phyloP scores from a whole-genome alignment of 192 early-diverging fungal species.

The Linnemannia hyalina region DNA sequence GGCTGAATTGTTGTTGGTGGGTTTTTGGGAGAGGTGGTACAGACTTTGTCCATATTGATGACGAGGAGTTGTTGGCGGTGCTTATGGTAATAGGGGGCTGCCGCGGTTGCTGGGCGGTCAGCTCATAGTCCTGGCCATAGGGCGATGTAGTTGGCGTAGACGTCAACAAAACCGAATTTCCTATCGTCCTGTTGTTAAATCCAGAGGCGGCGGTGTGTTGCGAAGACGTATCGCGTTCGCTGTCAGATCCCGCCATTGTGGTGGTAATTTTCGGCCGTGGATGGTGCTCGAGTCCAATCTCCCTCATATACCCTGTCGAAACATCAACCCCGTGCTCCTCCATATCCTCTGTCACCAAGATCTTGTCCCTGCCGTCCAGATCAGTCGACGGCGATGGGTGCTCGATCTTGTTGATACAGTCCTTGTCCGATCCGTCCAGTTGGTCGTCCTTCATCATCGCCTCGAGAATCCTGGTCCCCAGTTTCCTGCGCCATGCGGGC shows the following conservation, averaged over 20 bases:
- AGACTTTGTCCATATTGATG: background rate
- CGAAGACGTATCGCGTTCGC: background rate
- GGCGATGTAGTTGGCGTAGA: background rate
- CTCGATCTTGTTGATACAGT: constrained; percentile 22
- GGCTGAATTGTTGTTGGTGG: background rate
- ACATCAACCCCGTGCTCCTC: constrained; percentile 13
- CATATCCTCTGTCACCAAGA: constrained; percentile 26
- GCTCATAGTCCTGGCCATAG: background rate
- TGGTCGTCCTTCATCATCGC: constrained; percentile 10
- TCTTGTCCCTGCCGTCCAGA: constrained; percentile 17
- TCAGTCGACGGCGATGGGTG: constrained; percentile 3
- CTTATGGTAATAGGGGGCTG: background rate
- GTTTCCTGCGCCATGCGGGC: constrained; percentile 16
- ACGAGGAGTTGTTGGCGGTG: background rate
- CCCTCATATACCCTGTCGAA: constrained; percentile 15
- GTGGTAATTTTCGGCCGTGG: constrained; percentile 20
- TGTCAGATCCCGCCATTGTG: background rate
- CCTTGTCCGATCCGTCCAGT: background rate
- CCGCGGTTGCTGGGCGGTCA: background rate
- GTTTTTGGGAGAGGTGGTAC: background rate
- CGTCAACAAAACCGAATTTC: background rate
- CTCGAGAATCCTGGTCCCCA: constrained; percentile 13
- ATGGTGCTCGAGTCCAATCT: constrained; percentile 14
- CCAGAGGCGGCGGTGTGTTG: background rate
- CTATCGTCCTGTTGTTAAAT: background rate